Percentiles rank a stretch among this genome's conserved stretches.
Conservation (phyloP, 345 rosid genomes). For the Pugionium cornutum region DNA sequence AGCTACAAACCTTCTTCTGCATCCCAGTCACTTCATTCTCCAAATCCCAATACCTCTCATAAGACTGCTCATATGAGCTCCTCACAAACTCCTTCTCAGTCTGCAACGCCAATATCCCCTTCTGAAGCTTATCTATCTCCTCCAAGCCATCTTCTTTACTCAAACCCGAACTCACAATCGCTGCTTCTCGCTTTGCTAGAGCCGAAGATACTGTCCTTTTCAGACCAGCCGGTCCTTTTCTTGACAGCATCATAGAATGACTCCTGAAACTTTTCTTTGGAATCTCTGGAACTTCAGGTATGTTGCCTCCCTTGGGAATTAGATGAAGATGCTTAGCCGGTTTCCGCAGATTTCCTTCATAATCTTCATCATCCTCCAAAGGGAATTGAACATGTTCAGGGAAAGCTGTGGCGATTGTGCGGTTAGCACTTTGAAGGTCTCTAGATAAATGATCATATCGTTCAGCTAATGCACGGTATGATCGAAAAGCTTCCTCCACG, state of each 20-base stretch:
- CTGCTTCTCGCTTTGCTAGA: slow-evolving; percentile 31
- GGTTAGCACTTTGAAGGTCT: slow-evolving; percentile 78
- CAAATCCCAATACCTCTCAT: slow-evolving; percentile 55
- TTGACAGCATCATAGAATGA: slow-evolving; percentile 39
- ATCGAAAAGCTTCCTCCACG: slow-evolving; percentile 65
- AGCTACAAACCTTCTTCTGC: slow-evolving; percentile 56
- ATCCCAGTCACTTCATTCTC: slow-evolving; percentile 57
- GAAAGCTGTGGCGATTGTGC: slow-evolving; percentile 68
- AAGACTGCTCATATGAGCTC: slow-evolving; percentile 55
- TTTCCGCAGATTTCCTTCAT: slow-evolving; percentile 19
- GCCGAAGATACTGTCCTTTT: slow-evolving; percentile 37
- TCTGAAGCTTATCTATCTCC: slow-evolving; percentile 68
- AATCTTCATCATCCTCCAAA: slow-evolving; percentile 52
- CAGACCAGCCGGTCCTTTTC: slow-evolving; percentile 44
- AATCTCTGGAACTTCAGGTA: slow-evolving; percentile 51
- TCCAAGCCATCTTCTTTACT: slow-evolving; percentile 56
- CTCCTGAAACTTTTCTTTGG: slow-evolving; percentile 53
- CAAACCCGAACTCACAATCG: slow-evolving; percentile 50
- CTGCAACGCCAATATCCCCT: slow-evolving; percentile 65
- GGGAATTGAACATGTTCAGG: slow-evolving; percentile 68
- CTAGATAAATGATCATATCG: slow-evolving; percentile 63
- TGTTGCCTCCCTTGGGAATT: slow-evolving; percentile 27
- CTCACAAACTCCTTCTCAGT: slow-evolving; percentile 74
- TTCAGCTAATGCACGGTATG: slow-evolving; percentile 78
- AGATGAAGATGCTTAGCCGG: slow-evolving; percentile 36